These are phyloP conservation scores for Talaromyces proteolyticus DNA, from an alignment of 495 filamentous ascomycete species.

Conservation along the genomic window DNA sequence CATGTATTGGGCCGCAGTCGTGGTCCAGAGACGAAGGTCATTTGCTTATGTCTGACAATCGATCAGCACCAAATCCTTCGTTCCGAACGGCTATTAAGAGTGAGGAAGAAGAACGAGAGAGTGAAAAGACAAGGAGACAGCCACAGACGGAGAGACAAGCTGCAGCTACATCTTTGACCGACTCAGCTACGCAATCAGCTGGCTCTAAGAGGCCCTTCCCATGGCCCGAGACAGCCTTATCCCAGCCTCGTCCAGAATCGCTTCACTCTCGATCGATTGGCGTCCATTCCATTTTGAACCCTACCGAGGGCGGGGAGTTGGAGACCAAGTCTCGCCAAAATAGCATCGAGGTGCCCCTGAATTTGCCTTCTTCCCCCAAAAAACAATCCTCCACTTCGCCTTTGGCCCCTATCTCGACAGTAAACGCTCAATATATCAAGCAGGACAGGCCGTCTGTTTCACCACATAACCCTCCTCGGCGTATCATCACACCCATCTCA, in stretches of 20 bases:
- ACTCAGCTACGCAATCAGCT: not conserved
- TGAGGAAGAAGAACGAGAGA: constrained; percentile 8
- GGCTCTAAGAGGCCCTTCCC: constrained; percentile 2
- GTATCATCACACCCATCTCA: constrained; percentile 61
- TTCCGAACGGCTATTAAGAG: constrained; percentile 7
- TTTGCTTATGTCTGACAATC: constrained; percentile 44
- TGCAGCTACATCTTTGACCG: not conserved
- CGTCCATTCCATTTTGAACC: constrained; percentile 47
- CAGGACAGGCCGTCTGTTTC: constrained; percentile 27
- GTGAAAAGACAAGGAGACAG: not conserved
- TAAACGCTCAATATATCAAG: constrained; percentile 7
- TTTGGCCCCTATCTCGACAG: constrained; percentile 13
- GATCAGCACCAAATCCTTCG: constrained; percentile 24
- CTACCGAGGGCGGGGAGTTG: constrained; percentile 12
- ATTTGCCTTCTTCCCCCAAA: constrained; percentile 24
- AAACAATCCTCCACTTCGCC: constrained; percentile 23
- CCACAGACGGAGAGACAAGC: not conserved
- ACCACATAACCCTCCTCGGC: constrained; percentile 33
- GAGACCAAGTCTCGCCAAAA: constrained; percentile 9
- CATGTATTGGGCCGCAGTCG: constrained; percentile 35
- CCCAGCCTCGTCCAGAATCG: constrained; percentile 27
- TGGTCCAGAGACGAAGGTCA: constrained; percentile 19
- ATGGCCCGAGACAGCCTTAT: constrained; percentile 1
- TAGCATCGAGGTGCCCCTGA: constrained; percentile 21
- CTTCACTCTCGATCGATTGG: constrained; percentile 39